These are phyloP conservation scores for Corchorus capsularis DNA, from an alignment of 345 rosid species.

Conservation along the genomic window DNA sequence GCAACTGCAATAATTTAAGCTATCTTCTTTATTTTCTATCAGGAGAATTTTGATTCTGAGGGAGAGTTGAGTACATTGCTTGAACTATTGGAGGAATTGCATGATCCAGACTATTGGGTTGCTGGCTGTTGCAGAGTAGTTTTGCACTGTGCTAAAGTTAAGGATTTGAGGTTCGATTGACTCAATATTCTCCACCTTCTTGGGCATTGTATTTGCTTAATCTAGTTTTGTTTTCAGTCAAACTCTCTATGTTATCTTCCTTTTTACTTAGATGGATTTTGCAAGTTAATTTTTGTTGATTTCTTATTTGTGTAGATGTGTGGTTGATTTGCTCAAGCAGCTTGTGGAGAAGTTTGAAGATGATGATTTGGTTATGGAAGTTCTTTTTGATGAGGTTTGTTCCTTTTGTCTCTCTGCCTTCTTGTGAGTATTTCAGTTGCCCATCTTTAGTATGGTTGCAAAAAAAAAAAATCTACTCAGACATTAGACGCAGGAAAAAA, in stretches of 20 bases:
- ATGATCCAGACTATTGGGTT: slow-evolving; percentile 50
- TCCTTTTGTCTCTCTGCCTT: slow-evolving; percentile 18
- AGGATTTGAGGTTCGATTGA: slow-evolving; percentile 54
- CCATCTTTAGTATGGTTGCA: not conserved
- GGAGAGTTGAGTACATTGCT: slow-evolving; percentile 53
- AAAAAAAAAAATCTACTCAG: no score
- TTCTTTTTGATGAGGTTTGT: slow-evolving; percentile 66
- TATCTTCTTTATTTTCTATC: not conserved
- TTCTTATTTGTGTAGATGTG: slow-evolving; percentile 43
- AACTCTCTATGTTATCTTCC: not conserved
- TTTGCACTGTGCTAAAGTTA: slow-evolving; percentile 46
- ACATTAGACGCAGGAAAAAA: not conserved
- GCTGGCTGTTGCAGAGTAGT: slow-evolving; percentile 72
- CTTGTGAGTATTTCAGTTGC: not conserved
- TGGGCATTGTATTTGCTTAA: slow-evolving; percentile 4
- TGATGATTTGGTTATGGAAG: slow-evolving; percentile 54
- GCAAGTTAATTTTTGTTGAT: not conserved
- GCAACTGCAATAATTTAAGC: not conserved
- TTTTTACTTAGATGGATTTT: not conserved
- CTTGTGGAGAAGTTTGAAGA: slow-evolving; percentile 39
- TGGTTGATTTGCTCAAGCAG: slow-evolving; percentile 63
- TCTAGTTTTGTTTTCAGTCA: not conserved
- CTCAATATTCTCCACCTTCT: slow-evolving; percentile 10
- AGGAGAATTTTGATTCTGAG: slow-evolving; percentile 56
- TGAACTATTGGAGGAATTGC: slow-evolving; percentile 59